Conservation (phyloP, 2,329 filamentous ascomycete genomes). For the Paecilomyces fulvus region DNA sequence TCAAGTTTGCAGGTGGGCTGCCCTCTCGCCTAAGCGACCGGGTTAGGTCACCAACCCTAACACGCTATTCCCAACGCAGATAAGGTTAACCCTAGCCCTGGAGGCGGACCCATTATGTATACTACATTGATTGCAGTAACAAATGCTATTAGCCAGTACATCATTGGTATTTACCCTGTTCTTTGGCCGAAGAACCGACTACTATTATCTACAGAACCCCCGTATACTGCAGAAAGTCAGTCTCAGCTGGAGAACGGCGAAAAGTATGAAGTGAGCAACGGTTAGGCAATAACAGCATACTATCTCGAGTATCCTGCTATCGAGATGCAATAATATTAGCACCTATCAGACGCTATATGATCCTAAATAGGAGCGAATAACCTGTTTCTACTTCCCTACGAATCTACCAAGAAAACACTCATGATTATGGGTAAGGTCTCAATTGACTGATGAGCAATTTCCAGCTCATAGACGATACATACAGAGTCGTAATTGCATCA, state of each 20-base stretch:
- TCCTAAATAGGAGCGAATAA: background rate
- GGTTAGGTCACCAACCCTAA: slow-evolving; percentile 33
- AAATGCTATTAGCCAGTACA: too few relatives aligned
- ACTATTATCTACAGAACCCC: too few relatives aligned
- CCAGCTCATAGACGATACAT: slow-evolving; percentile 20
- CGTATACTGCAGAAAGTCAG: too few relatives aligned
- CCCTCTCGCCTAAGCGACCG: slow-evolving; percentile 36
- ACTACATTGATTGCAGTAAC: background rate
- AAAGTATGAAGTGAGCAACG: too few relatives aligned
- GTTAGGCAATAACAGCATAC: too few relatives aligned
- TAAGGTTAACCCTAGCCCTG: background rate
- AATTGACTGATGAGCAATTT: slow-evolving; percentile 4
- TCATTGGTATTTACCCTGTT: too few relatives aligned
- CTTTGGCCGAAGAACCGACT: too few relatives aligned
- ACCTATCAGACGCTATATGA: background rate
- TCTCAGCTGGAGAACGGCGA: too few relatives aligned
- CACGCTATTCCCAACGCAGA: slow-evolving; percentile 13
- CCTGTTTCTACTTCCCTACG: background rate
- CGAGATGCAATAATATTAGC: background rate
- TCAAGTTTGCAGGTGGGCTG: slow-evolving; percentile 26
- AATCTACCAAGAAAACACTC: background rate
- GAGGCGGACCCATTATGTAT: background rate
- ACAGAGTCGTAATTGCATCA: slow-evolving; percentile 29
- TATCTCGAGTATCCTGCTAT: too few relatives aligned
- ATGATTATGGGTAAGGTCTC: background rate